Evolutionary conservation across 148 eudicot species (phyloP), one percentile per base, ranked within the genome.

Genomic region (Gaultheria prostrata): DNA sequence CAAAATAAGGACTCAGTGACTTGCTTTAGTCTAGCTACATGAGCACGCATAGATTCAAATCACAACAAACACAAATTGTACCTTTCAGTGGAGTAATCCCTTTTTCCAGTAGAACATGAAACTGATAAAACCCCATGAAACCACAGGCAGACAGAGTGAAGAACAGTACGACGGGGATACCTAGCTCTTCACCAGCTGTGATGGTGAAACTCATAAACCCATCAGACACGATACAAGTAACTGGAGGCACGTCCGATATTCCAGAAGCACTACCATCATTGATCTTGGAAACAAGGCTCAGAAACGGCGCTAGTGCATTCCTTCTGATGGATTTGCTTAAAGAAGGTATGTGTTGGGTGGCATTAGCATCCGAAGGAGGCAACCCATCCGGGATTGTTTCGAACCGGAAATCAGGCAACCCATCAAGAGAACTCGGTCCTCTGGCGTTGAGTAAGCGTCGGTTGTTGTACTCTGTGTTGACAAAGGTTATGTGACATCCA

Each of bases 201-300:
- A 85, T 45, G 21, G 84, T 65, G 57, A 85, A 85, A 6, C 67
- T 24, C 87, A 85, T 85, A 21, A 75, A 33, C 8, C 84, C 84
- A 77, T 85, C 87, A 4, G 84, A 81, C 2, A 85, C 78, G 15
- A 85, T 85, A 82, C 84, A 65, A 76, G 80, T 85, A 5, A 85
- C 82, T 2, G 78, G 63, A 35, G 84, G 87, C 32, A 14, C 17
- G 0, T 67, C 71, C 17, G 6, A 14, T 53, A 20, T 26, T 39
- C 43, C 43, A 2, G 32, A 61, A 15, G 35, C 45, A 20, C 21
- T 54, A 17, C 6, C 0, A 6, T 39, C 43, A 39, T 39, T 39
- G 7, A 39, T 39, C 43, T 39, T 39, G 0, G 43, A 39, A 39
- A 39, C 43, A 39, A 39, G 43, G 43, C 43, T 39, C 43, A 39